Percentiles rank a stretch among this genome's conserved stretches.
phyloP scores from a whole-genome alignment of 2,329 filamentous ascomycete species.

The Verticillium zaregamsianum region DNA sequence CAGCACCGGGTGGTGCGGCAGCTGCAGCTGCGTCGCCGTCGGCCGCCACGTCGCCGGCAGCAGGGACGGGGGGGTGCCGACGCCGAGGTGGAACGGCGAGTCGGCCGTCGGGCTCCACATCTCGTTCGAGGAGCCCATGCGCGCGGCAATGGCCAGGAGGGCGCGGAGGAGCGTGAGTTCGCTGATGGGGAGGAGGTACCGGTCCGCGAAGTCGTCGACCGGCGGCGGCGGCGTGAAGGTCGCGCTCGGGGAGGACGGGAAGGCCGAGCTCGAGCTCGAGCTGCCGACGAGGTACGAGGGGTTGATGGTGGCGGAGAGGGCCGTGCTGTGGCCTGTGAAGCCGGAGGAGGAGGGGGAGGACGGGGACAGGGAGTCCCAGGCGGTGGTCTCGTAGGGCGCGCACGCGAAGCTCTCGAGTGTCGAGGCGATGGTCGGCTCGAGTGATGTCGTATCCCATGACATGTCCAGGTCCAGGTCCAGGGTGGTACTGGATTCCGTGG shows the following conservation, averaged over 20 bases:
- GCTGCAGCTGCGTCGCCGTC: constrained; percentile 40
- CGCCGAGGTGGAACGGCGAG: constrained; percentile 39
- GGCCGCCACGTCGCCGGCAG: constrained; percentile 46
- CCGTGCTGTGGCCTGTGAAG: background rate
- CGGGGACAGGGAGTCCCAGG: constrained; percentile 16
- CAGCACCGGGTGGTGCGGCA: constrained; percentile 53
- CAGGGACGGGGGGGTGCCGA: constrained; percentile 24
- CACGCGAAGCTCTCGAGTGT: background rate
- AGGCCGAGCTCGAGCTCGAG: background rate
- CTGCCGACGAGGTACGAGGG: background rate
- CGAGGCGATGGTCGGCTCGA: background rate
- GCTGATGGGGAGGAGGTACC: constrained; percentile 42
- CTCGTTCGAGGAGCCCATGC: constrained; percentile 35
- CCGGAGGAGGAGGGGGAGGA: background rate
- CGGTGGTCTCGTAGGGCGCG: background rate
- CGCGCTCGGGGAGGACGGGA: too few species aligned
- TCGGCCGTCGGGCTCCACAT: constrained; percentile 42
- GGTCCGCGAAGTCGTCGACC: constrained; percentile 34
- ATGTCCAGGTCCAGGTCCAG: constrained; percentile 12
- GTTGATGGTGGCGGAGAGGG: background rate
- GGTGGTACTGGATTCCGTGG: background rate
- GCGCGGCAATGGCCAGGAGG: constrained; percentile 39
- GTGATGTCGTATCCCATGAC: background rate
- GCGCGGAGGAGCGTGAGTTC: constrained; percentile 44
- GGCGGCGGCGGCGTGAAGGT: background rate